A percentile compares a stretch with the other conserved stretches of the same genome.
Conservation (phyloP, 2,329 filamentous ascomycete species). For the Claviceps monticola region DNA sequence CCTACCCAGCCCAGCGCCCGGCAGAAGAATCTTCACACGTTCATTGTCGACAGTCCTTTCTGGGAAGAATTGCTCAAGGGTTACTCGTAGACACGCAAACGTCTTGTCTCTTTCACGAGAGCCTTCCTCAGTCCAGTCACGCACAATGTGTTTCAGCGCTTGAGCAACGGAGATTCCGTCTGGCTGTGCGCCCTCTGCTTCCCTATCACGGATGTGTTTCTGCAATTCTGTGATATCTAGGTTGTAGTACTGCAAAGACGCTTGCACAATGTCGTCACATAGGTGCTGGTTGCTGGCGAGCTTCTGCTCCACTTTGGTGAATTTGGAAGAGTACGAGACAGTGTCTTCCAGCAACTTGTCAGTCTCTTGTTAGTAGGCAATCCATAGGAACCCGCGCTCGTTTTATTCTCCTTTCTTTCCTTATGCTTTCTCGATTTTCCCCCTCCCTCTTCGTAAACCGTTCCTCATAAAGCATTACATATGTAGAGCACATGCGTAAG, state of each 20-base stretch:
- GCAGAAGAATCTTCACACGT: slow-evolving; percentile 29
- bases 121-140: slow-evolving; percentile 41
- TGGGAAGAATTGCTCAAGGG: slow-evolving; percentile 19
- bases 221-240: slow-evolving; percentile 30
- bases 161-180: slow-evolving; percentile 37
- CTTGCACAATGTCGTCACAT: slow-evolving; percentile 30
- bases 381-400: too few relatives aligned
- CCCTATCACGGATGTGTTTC: slow-evolving; percentile 23
- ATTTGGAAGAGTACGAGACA: slow-evolving; percentile 42
- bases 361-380: background rate
- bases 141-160: slow-evolving; percentile 41
- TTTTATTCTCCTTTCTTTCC: too few relatives aligned
- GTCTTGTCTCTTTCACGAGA: slow-evolving; percentile 28
- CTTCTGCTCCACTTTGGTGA: slow-evolving; percentile 27
- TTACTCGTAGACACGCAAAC: slow-evolving; percentile 25
- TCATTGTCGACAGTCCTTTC: slow-evolving; percentile 4
- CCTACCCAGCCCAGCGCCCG: slow-evolving; percentile 38
- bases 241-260: slow-evolving; percentile 32
- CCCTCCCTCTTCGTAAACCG: too few relatives aligned
- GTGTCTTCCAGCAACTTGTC: slow-evolving; percentile 37
- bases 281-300: slow-evolving; percentile 30
- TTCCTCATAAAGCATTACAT: too few relatives aligned
- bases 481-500: too few relatives aligned
- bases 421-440: too few relatives aligned
- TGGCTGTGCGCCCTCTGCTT: slow-evolving; percentile 22